Percentiles rank a stretch among this genome's conserved stretches.
phyloP scores from a whole-genome alignment of 2,329 filamentous ascomycete genomes.

The Chaetomiaceae sp. region DNA sequence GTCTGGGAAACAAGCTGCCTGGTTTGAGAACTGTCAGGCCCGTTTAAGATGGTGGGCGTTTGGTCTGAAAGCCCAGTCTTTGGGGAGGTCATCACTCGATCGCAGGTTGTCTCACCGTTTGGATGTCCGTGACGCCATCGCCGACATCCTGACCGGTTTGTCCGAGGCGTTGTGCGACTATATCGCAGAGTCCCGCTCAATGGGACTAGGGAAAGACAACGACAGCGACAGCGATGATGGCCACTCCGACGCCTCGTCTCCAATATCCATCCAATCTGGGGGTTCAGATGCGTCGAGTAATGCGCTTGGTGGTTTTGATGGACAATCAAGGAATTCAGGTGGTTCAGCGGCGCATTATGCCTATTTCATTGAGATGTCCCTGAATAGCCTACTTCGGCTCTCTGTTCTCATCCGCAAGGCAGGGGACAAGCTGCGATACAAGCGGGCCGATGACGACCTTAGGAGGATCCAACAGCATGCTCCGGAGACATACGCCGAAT shows the following conservation, averaged over 20 bases:
- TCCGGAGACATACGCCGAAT: neutral
- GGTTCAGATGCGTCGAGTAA: too few relatives aligned
- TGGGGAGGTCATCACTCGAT: neutral
- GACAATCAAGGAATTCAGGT: too few relatives aligned
- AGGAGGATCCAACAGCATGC: neutral
- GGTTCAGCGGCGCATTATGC: neutral
- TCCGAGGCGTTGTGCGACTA: too few relatives aligned
- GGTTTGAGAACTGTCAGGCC: neutral
- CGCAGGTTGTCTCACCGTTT: too few relatives aligned
- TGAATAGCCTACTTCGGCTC: neutral
- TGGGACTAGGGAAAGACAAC: too few relatives aligned
- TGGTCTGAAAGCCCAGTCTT: neutral
- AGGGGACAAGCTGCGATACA: neutral
- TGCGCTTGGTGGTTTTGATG: too few relatives aligned
- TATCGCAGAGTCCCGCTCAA: too few relatives aligned
- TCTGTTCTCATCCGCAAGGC: neutral
- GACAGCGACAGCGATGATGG: too few relatives aligned
- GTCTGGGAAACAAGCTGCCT: neutral
- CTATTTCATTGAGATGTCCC: neutral
- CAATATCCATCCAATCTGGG: too few relatives aligned
- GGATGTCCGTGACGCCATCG: too few relatives aligned
- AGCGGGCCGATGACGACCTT: neutral
- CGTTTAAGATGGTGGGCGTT: neutral
- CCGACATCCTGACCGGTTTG: too few relatives aligned
- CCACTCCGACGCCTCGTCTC: too few relatives aligned